Base-by-base conservation (phyloP, 352 stramenopile species). In the Globisporangium apiculatum region DNA sequence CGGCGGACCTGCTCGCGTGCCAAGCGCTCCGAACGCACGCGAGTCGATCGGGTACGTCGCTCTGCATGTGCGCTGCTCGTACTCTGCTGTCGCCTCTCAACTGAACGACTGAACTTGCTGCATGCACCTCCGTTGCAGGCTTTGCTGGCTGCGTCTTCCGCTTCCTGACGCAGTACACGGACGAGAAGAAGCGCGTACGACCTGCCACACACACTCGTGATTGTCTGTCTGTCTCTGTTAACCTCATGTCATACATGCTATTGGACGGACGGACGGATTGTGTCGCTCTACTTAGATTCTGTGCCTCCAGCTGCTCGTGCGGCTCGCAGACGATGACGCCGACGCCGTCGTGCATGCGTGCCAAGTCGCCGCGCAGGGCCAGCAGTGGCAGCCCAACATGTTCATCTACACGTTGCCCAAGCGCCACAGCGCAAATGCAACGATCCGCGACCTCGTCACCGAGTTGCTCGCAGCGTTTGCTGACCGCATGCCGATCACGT, bases 341-440 rank as follows among this genome's bases (percentile, higher is more conserved):
- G 58, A 67, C 10, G 69, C 74, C 12, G 73, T 83, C 11, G 74
- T 86, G 7, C 60, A 70, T 3, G 66, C 79, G 0, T 88, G 77
- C 59, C 73, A 85, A 66, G 50, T 89, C 55, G 82, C 79, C 31
- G 71, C 72, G 2, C 79, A 89, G 57, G 82, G 82, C 3, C 79
- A 87, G 37, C 60, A 79, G 12, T 90, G 81, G 76, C 72, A 88
- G 61, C 82, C 82, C 40, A 85, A 87, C 54, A 89, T 90, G 74
- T 92, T 89, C 51, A 77, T 92, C 47, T 79, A 86, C 42, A 86
- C 78, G 18, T 57, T 92, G 11, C 75, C 84, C 51, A 90, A 89
- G 57, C 82, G 82, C 3, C 76, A 92, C 51, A 68, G 66, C 18
- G 74, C 77, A 48, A 84, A 79, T 59, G 46, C 66, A 10, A 62